These are phyloP conservation scores for Rhynchospora pubera DNA, from an alignment of 176 grass and related monocot species.

Conservation along the genomic window DNA sequence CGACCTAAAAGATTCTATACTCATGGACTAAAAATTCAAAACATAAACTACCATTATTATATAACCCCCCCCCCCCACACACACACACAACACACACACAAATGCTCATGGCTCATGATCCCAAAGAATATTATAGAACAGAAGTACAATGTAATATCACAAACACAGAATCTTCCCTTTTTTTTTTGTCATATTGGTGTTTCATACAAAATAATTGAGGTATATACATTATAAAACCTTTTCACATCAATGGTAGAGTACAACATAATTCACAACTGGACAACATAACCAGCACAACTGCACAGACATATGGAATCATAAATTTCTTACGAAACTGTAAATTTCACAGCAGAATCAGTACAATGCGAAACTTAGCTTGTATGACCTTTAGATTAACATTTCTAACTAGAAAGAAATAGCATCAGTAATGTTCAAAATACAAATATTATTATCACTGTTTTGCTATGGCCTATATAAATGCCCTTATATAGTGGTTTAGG, in stretches of 20 bases:
- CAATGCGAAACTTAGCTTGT: background rate
- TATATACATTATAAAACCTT: background rate
- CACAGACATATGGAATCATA: background rate
- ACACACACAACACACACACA: background rate
- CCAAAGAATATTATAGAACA: background rate
- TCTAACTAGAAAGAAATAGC: background rate
- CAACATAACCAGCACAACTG: background rate
- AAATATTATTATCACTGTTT: background rate
- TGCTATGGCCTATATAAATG: background rate
- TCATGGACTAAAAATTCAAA: no score
- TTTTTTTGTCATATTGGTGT: background rate
- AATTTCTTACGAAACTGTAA: background rate
- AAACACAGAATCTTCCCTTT: background rate
- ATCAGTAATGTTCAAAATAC: background rate
- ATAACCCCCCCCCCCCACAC: no score
- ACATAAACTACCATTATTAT: background rate
- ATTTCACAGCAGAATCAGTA: background rate
- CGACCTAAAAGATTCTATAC: background rate
- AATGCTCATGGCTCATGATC: no score
- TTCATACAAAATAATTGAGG: background rate
- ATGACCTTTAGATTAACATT: background rate
- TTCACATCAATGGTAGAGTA: background rate
- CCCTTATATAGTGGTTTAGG: background rate
- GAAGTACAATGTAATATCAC: background rate
- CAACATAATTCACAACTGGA: background rate